phyloP scores from a whole-genome alignment of 139 green algal genomes.

The Raphidocelis subcapitata region DNA sequence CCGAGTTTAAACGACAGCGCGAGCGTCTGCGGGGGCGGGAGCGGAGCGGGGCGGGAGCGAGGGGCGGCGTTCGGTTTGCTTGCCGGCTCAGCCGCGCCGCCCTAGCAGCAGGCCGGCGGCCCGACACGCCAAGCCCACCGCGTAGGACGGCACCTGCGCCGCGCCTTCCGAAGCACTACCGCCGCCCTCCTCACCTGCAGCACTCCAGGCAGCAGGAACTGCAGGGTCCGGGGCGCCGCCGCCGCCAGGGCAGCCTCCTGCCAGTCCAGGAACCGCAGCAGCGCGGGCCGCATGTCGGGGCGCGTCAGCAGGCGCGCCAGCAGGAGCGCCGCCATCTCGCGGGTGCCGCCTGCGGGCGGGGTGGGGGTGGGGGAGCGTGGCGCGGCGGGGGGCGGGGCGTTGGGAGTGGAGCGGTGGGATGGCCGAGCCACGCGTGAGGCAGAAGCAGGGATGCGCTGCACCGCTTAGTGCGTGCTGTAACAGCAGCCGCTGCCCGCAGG shows the following conservation, averaged over 20 bases:
- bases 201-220: slow-evolving; percentile 66
- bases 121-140: no score
- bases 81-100: no score
- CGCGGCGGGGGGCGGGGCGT: not conserved
- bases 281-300: slow-evolving; percentile 70
- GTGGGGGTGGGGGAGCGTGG: not conserved
- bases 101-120: no score
- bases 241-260: slow-evolving; percentile 35
- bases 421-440: no score
- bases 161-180: no score
- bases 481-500: no score
- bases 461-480: no score
- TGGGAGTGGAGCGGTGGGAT: not conserved
- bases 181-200: no score
- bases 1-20: slow-evolving; percentile 75
- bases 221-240: slow-evolving; percentile 23
- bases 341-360: slow-evolving; percentile 56
- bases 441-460: no score
- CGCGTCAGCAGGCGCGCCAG: slow-evolving; percentile 87
- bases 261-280: slow-evolving; percentile 78
- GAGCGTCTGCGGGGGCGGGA: slow-evolving; percentile 35
- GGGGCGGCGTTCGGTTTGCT: no score
- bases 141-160: no score
- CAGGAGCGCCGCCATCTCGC: slow-evolving; percentile 84
- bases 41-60: slow-evolving; percentile 28